Conservation (phyloP, 2,329 filamentous ascomycete species). For the Didymella segeticola region DNA sequence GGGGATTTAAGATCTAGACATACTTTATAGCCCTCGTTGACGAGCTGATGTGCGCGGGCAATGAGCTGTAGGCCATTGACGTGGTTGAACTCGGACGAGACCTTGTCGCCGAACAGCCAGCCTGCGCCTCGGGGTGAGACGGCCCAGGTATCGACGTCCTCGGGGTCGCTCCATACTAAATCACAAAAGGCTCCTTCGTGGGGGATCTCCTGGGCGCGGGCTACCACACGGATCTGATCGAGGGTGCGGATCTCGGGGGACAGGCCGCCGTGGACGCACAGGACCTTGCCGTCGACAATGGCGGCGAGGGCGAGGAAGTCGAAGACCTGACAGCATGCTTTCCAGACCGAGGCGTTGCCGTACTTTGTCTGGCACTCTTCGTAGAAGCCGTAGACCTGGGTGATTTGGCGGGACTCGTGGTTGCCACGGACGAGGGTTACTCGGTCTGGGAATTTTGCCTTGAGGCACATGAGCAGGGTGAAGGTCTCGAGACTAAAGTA, state of each 20-base stretch:
- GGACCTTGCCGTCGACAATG: slow-evolving; percentile 98
- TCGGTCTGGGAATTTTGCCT: slow-evolving; percentile 76
- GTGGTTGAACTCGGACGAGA: slow-evolving; percentile 78
- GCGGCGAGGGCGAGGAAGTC: slow-evolving; percentile 97
- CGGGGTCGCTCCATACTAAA: slow-evolving; percentile 88
- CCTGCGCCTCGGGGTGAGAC: slow-evolving; percentile 73
- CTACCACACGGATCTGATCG: slow-evolving; percentile 80
- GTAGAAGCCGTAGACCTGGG: slow-evolving; percentile 99
- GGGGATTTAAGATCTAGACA: slow-evolving; percentile 1
- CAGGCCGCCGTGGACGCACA: slow-evolving; percentile 96
- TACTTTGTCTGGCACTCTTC: slow-evolving; percentile 99
- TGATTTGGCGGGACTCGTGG: slow-evolving; percentile 98
- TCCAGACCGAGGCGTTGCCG: slow-evolving; percentile 98
- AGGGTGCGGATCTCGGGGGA: slow-evolving; percentile 96
- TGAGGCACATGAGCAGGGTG: slow-evolving; percentile 74
- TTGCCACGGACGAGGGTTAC: slow-evolving; percentile 79
- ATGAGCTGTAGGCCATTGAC: slow-evolving; percentile 76
- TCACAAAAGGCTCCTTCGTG: slow-evolving; percentile 99
- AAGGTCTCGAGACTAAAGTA: slow-evolving; percentile 79
- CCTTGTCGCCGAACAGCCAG: slow-evolving; percentile 74
- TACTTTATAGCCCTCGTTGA: slow-evolving; percentile 78
- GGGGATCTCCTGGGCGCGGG: slow-evolving; percentile 88
- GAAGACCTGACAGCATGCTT: slow-evolving; percentile 98
- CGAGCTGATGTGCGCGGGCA: slow-evolving; percentile 75
- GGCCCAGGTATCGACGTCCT: slow-evolving; percentile 73